Evolutionary conservation across 441 rosid species (phyloP), one percentile per base, ranked within the genome.

Genomic region (Populus trichocarpa): DNA sequence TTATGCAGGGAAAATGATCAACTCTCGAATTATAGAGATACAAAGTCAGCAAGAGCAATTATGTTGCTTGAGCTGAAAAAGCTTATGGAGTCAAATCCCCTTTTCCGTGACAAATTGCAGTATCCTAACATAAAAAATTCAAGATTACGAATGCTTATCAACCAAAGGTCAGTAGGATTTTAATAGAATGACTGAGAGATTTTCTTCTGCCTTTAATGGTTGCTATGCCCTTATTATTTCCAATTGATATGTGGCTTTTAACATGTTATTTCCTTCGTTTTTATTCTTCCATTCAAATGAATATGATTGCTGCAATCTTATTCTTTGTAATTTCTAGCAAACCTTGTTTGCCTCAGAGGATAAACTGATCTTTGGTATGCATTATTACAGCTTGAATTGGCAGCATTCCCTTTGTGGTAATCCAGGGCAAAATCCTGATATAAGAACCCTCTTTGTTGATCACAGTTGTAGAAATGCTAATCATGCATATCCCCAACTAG

Each of bases 401-500:
- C 97, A 92, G 85, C 97, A 92, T 81, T 92, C 90, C 75, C 90
- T 92, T 78, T 92, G 97, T 84, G 89, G 88, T 83, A 92, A 88
- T 82, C 91, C 95, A 23, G 89, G 91, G 90, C 74, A 89, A 63
- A 91, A 91, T 84, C 97, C 97, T 32, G 97, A 92, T 83, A 92
- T 92, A 73, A 88, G 88, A 82, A 89, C 95, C 65, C 84, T 91
- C 77, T 92, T 92, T 86, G 88, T 89, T 32, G 97, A 92, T 79
- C 97, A 92, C 67, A 86, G 77, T 77, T 92, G 97, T 80, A 92
- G 92, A 69, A 90, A 84, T 71, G 86, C 93, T 76, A 88, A 88
- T 77, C 95, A 94, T 67, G 91, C 91, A 33, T 87, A 86, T 69
- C 90, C 89, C 67, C 91, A 89, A 7, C 86, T 92, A 73, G 87